Conservation (phyloP, 805 yeast species). For the Nakazawaea ernobii region DNA sequence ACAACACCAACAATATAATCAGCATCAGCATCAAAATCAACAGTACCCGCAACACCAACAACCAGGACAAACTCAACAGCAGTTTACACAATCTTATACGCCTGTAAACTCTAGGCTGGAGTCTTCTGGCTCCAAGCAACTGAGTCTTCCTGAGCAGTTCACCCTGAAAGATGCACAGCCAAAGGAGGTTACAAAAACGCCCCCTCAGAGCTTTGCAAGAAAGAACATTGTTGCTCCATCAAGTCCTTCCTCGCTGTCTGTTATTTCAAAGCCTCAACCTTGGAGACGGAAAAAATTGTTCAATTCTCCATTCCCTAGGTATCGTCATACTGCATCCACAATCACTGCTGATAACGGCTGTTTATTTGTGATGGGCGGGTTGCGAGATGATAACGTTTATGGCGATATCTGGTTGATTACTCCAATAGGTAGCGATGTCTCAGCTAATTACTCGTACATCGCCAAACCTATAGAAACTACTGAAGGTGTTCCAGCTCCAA, state of each 20-base stretch:
- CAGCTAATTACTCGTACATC: constrained; percentile 28
- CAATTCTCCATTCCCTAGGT: constrained; percentile 89
- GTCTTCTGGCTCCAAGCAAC: not conserved
- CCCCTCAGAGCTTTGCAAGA: not conserved
- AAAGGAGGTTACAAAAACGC: not conserved
- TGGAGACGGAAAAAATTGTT: constrained; percentile 62
- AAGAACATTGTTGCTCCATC: not conserved
- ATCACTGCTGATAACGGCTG: constrained; percentile 75
- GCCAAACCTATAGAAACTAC: constrained; percentile 60
- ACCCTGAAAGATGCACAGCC: not conserved
- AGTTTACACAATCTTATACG: not conserved
- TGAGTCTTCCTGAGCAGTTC: not conserved
- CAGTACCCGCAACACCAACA: not conserved
- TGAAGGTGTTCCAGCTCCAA: constrained; percentile 84
- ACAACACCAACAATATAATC: not conserved
- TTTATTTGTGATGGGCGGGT: constrained; percentile 88
- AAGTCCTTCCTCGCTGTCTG: not conserved
- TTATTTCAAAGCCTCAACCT: not conserved
- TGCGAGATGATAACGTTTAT: constrained; percentile 85
- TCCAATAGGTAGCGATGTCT: constrained; percentile 37
- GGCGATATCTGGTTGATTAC: constrained; percentile 93
- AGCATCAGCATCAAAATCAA: not conserved
- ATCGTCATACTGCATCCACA: constrained; percentile 83
- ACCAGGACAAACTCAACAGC: not conserved
- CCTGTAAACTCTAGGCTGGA: too few species aligned